These are phyloP conservation scores for Epichloe coenophiala DNA, from an alignment of 2,329 filamentous ascomycete genomes.

Conservation along the genomic window DNA sequence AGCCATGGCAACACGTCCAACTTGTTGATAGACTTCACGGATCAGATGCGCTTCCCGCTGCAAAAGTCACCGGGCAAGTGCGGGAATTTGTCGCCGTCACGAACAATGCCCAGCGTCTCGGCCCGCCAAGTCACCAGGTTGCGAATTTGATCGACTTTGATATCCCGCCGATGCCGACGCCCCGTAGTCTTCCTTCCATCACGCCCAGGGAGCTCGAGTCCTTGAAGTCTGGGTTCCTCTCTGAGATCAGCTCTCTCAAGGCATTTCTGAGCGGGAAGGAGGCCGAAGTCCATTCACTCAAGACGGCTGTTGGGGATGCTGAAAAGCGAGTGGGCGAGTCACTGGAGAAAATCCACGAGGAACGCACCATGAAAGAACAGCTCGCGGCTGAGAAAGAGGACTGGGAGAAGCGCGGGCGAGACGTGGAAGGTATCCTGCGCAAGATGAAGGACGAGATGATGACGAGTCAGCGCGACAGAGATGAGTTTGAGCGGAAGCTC, in stretches of 20 bases:
- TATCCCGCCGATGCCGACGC: slow-evolving; percentile 84
- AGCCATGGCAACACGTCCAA: slow-evolving; percentile 56
- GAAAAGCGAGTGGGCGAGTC: slow-evolving; percentile 84
- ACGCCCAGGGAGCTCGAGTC: slow-evolving; percentile 87
- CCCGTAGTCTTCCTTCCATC: slow-evolving; percentile 78
- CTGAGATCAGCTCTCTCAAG: slow-evolving; percentile 87
- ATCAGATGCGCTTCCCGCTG: slow-evolving; percentile 42
- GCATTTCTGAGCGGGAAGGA: slow-evolving; percentile 87
- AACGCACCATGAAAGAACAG: slow-evolving; percentile 55
- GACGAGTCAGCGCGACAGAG: slow-evolving; percentile 63
- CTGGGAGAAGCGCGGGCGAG: slow-evolving; percentile 74
- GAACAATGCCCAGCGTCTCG: slow-evolving; percentile 15
- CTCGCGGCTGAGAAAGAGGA: slow-evolving; percentile 61
- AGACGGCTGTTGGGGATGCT: slow-evolving; percentile 76
- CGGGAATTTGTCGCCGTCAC: slow-evolving; percentile 17
- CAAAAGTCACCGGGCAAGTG: slow-evolving; percentile 34
- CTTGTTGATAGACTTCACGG: slow-evolving; percentile 76
- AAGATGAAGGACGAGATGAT: slow-evolving; percentile 74
- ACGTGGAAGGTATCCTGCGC: slow-evolving; percentile 71
- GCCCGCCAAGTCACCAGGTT: slow-evolving; percentile 39
- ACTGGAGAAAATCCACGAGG: slow-evolving; percentile 70
- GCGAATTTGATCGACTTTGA: slow-evolving; percentile 64
- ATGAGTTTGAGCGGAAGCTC: slow-evolving; percentile 61
- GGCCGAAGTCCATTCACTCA: slow-evolving; percentile 77
- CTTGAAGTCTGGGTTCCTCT: slow-evolving; percentile 79